phyloP scores from a whole-genome alignment of 768 basidiomycete genomes.

The Sutorius australiensis region DNA sequence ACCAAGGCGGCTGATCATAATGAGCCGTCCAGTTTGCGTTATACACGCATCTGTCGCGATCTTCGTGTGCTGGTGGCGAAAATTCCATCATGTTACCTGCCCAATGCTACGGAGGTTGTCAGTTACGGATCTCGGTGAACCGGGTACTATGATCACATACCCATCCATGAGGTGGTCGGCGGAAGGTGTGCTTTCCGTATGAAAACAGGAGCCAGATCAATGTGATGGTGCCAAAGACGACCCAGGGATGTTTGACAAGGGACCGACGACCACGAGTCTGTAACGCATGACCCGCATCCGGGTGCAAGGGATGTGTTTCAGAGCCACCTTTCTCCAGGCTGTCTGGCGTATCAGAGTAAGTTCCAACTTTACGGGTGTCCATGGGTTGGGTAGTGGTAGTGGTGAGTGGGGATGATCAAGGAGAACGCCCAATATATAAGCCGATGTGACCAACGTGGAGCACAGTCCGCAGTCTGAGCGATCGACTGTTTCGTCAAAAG shows the following conservation, averaged over 20 bases:
- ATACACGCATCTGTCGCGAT: conserved; percentile 11
- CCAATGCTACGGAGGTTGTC: conserved; percentile 12
- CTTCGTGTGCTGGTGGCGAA: background rate
- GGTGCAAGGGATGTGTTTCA: background rate
- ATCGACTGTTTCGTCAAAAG: too few relatives aligned
- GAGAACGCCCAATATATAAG: background rate
- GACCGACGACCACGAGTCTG: background rate
- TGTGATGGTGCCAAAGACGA: conserved; percentile 1
- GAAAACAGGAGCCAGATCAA: conserved; percentile 16
- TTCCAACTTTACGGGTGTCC: conserved; percentile 10
- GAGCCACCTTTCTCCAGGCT: conserved; percentile 21
- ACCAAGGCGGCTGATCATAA: conserved; percentile 25
- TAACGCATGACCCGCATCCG: background rate
- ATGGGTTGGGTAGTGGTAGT: conserved; percentile 3
- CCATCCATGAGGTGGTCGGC: background rate
- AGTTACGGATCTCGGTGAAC: background rate
- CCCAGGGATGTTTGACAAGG: conserved; percentile 8
- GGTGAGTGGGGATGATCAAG: background rate
- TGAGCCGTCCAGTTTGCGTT: conserved; percentile 22
- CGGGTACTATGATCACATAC: background rate
- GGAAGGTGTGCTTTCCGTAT: background rate
- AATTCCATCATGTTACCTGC: background rate
- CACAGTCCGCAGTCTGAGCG: too few relatives aligned
- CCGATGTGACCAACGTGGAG: background rate
- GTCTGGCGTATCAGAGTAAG: conserved; percentile 2